These are phyloP conservation scores for Rhododendron ferrugineum DNA, from an alignment of 148 eudicot species.

Conservation along the genomic window DNA sequence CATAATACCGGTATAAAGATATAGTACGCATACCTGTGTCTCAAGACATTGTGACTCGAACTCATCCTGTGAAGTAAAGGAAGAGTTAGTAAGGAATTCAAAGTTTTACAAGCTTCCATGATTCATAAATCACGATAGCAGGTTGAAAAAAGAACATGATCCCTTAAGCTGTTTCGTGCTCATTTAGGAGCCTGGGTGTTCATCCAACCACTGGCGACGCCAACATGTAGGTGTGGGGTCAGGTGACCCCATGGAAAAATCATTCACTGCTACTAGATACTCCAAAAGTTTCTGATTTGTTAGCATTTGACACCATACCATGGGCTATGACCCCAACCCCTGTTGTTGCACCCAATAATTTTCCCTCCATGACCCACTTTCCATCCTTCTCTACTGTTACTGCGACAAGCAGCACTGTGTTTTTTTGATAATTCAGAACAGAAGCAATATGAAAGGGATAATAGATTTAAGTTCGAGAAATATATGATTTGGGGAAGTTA, in stretches of 20 bases:
- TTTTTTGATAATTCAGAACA: neutral
- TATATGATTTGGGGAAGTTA: neutral
- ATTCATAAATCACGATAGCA: neutral
- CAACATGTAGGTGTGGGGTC: neutral
- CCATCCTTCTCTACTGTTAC: neutral
- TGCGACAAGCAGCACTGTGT: neutral
- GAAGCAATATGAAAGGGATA: neutral
- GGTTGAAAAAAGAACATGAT: neutral
- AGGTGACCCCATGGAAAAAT: neutral
- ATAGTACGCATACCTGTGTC: constrained; percentile 47
- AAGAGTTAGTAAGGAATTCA: neutral
- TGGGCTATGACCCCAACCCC: neutral
- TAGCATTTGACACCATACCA: neutral
- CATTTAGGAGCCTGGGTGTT: neutral
- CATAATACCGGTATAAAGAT: neutral
- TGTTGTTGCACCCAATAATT: neutral
- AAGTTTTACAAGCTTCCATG: neutral
- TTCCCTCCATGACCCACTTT: neutral
- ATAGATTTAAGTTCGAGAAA: neutral
- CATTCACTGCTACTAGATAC: neutral
- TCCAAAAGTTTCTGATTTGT: neutral
- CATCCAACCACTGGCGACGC: neutral
- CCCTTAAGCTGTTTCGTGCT: neutral
- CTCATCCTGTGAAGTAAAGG: constrained; percentile 44
- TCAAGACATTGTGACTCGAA: constrained; percentile 46